These are phyloP conservation scores for Lactarius trivialis DNA, from an alignment of 768 basidiomycete species.

Conservation along the genomic window DNA sequence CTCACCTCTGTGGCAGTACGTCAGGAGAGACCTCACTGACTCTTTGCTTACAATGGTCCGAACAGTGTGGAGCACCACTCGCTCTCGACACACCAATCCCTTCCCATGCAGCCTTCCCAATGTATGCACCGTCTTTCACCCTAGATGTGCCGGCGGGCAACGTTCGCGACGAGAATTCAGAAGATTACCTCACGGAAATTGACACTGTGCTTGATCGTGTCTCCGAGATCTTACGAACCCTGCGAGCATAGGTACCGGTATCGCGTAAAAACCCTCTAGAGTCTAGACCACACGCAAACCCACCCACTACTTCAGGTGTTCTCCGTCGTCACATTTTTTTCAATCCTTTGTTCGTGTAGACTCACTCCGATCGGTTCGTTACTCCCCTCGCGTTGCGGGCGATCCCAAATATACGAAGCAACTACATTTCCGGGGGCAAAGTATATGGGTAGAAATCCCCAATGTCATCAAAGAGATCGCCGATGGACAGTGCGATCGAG, in stretches of 20 bases:
- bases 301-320: neutral
- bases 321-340: neutral
- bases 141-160: slow-evolving; percentile 69
- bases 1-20: slow-evolving; percentile 71
- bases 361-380: neutral
- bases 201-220: slow-evolving; percentile 29
- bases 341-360: neutral
- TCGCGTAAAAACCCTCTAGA: neutral
- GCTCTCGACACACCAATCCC: slow-evolving; percentile 61
- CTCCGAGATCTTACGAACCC: slow-evolving; percentile 17
- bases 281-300: neutral
- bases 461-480: neutral
- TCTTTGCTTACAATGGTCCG: neutral
- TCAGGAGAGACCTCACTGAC: slow-evolving; percentile 5
- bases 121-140: slow-evolving; percentile 76
- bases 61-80: slow-evolving; percentile 50
- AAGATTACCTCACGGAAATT: slow-evolving; percentile 45
- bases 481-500: neutral
- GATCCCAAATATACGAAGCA: neutral
- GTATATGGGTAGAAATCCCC: neutral
- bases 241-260: neutral
- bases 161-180: slow-evolving; percentile 66
- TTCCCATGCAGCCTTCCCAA: slow-evolving; percentile 64
- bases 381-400: neutral
- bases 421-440: neutral